Evolutionary conservation across 495 filamentous ascomycete species (phyloP), one percentile per base, ranked within the genome.

Genomic region (Penicillium manginii): DNA sequence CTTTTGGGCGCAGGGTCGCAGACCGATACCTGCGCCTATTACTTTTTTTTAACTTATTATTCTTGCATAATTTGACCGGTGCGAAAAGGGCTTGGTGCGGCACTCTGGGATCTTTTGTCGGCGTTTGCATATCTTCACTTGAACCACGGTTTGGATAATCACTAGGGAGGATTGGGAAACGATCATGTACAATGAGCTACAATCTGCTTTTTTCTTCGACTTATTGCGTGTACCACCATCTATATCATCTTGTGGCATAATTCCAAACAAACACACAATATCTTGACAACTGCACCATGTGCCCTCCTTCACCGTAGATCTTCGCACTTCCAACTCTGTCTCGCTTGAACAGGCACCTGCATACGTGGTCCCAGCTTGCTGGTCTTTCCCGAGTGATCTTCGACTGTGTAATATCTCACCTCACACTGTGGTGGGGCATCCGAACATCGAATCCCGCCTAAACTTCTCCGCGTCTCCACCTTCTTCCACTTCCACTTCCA

Each of bases 11-110:
- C 4, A 50, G 47, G 19, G 48, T 57, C 46, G 60, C 58, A 61
- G 60, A 65, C 61, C 11, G 51, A 42, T 54, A 19, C 59, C 58
- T 65, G 61, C 62, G 56, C 52, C 52, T 55, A 58, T 55, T 39
- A 50, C 33, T 52, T 45, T 50, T 26, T 40, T 33, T 39, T 40
- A 19, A 48, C 54, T 55, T 35, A 35, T 29, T 52, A 67, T 55
- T 65, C 47, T 63, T 73, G 61, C 61, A 70, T 71, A 66, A 65
- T 73, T 67, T 71, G 54, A 60, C 32, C 49, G 55, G 64, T 60
- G 59, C 48, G 43, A 59, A 54, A 61, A 46, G 60, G 62, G 50
- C 53, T 52, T 58, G 61, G 67, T 37, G 61, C 19, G 64, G 61
- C 32, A 50, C 39, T 60, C 47, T 69, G 61, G 42, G 49, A 33